Evolutionary conservation across 1,139 yeast species (phyloP).

Genomic region (Yamadazyma songkhlaensis): DNA sequence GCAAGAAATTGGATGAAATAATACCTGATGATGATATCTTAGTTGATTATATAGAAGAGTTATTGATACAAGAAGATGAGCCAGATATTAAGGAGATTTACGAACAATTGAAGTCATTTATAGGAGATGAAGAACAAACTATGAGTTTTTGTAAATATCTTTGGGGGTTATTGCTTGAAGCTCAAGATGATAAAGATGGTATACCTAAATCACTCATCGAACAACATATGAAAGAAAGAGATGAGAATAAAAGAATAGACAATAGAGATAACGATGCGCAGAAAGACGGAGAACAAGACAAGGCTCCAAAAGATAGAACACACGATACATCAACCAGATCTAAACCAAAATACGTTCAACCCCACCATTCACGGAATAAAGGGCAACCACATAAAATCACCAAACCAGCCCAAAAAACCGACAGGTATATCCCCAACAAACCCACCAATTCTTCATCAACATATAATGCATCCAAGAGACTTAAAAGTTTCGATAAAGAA

Average conservation of each 20-base stretch:
- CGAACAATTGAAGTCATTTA: constrained; percentile 36
- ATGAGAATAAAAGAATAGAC: background rate
- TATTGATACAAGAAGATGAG: constrained; percentile 19
- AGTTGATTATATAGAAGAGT: constrained; percentile 38
- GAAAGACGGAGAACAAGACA: no score
- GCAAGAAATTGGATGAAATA: constrained; percentile 23
- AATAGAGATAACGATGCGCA: no score
- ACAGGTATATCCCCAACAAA: background rate
- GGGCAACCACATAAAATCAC: no score
- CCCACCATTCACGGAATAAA: constrained; percentile 8
- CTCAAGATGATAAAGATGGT: constrained; percentile 37
- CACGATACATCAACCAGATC: background rate
- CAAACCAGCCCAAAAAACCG: background rate
- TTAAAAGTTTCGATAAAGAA: background rate
- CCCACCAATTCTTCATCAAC: background rate
- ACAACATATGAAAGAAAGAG: background rate
- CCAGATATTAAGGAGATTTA: constrained; percentile 37
- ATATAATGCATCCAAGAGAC: constrained; percentile 7
- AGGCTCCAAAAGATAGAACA: background rate
- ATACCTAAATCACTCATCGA: constrained; percentile 31
- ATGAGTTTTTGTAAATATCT: constrained; percentile 31
- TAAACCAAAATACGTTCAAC: background rate
- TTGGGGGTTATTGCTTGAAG: constrained; percentile 40
- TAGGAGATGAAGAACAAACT: constrained; percentile 34
- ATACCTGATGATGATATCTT: constrained; percentile 50